Base-by-base conservation (phyloP, 768 basidiomycete genomes). In the Gyrodon lividus region DNA sequence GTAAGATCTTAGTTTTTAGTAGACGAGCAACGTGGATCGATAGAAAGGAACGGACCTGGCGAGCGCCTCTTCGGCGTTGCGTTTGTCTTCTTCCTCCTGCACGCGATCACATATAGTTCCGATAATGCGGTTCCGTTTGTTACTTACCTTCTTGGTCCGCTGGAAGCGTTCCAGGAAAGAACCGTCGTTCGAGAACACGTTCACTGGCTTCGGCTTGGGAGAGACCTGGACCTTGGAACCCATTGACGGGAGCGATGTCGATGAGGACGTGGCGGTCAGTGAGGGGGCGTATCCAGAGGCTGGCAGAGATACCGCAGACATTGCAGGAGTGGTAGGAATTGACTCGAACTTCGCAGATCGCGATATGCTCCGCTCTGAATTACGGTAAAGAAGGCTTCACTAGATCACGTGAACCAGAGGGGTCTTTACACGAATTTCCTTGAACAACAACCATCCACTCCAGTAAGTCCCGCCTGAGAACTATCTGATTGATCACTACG, bases 181-280 rank as follows among this genome's bases (percentile, higher is more conserved):
- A 7, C 85, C 85, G 58, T 86, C 85, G 62, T 86, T 79, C 48
- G 83, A 75, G 63, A 87, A 87, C 19, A 86, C 77, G 62, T 86
- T 87, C 43, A 73, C 70, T 12, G 76, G 70, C 57, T 80, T 83
- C 34, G 71, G 39, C 60, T 72, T 75, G 16, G 64, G 49, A n/a
- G 50, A 40, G 6, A 44, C 23, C 31, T 60, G 43, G 6, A 44
- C 23, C 31, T 60, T 67, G 3, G 58, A 28, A 17, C 59, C 50
- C 8, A 57, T 33, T 17, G 62, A 58, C 49, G 66, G 54, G 8
- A 58, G 37, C n/a, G 51, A 45, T 19, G 67, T 53, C 42, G 62
- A 41, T n/a, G 65, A 54, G 16, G 69, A 53, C 16, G 63, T 43
- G 13, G 48, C 23, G 3, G 50, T 50, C 8, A 40, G 42, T 19